Evolutionary conservation across 139 green algal species (phyloP).

Genomic region (Volvox reticuliferus): DNA sequence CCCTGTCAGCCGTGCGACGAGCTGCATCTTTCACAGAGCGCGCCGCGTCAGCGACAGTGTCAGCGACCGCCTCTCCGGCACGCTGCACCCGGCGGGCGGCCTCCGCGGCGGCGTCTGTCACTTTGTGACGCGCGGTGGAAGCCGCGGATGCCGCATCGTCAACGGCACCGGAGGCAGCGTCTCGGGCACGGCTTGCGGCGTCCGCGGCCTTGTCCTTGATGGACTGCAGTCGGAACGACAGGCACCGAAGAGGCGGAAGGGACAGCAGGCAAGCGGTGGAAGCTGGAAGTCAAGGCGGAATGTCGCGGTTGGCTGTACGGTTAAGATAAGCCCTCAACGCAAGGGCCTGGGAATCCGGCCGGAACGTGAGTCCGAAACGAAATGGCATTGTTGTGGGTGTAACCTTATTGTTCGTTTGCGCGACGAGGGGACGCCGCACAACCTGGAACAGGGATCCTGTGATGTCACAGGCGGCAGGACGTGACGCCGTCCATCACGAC

Average conservation of each 20-base stretch:
- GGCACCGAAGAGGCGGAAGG: neutral
- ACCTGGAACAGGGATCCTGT: too few relatives aligned
- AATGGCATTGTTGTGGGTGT: too few relatives aligned
- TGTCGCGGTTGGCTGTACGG: too few relatives aligned
- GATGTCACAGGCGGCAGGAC: too few relatives aligned
- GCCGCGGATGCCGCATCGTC: conserved; percentile 4
- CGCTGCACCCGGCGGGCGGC: neutral
- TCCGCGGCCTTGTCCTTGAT: conserved; percentile 17
- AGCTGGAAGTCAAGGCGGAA: neutral
- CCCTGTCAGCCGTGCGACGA: neutral
- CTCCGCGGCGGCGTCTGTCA: conserved; percentile 5
- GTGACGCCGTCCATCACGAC: too few relatives aligned
- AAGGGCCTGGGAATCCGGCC: too few relatives aligned
- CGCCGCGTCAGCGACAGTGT: conserved; percentile 1
- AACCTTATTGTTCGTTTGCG: too few relatives aligned
- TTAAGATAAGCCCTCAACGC: too few relatives aligned
- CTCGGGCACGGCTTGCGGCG: neutral
- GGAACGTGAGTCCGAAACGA: too few relatives aligned
- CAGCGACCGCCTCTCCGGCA: neutral
- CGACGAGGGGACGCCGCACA: too few relatives aligned
- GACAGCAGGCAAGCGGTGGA: neutral
- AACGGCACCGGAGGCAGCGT: conserved; percentile 1
- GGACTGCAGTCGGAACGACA: neutral
- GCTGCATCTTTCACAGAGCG: neutral
- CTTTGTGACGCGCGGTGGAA: neutral